phyloP scores from a whole-genome alignment of 495 filamentous ascomycete species.

The Penicillium canariense region DNA sequence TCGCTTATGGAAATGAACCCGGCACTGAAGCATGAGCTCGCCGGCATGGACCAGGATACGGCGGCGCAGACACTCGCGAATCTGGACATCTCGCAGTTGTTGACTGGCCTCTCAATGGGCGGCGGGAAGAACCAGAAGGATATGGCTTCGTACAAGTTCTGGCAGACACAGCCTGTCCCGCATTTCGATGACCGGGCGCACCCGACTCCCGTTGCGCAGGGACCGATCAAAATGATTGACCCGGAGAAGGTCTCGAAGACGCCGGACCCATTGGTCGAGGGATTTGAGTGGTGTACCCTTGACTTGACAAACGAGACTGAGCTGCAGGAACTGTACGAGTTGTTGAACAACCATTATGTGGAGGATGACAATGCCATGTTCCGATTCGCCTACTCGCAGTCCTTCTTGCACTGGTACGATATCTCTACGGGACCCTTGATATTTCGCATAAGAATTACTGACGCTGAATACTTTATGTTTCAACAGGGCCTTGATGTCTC shows the following conservation, averaged over 20 bases:
- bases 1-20: conserved; percentile 49
- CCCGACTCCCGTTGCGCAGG: conserved; percentile 46
- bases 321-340: conserved; percentile 80
- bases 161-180: conserved; percentile 94
- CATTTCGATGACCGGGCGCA: conserved; percentile 61
- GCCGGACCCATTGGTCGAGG: conserved; percentile 61
- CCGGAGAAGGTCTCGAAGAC: conserved; percentile 72
- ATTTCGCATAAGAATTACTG: neutral
- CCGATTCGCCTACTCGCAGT: conserved; percentile 87
- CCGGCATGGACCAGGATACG: conserved; percentile 42
- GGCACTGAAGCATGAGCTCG: conserved; percentile 48
- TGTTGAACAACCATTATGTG: conserved; percentile 90
- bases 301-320: conserved; percentile 69
- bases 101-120: conserved; percentile 70
- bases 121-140: conserved; percentile 87
- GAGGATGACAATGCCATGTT: conserved; percentile 97
- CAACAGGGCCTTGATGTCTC: conserved; percentile 83
- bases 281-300: conserved; percentile 92
- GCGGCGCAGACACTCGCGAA: conserved; percentile 64
- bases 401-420: conserved; percentile 81
- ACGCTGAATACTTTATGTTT: conserved; percentile 10
- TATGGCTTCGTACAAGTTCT: conserved; percentile 96
- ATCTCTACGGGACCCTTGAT: neutral
- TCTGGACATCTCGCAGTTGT: conserved; percentile 71
- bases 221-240: conserved; percentile 68